phyloP scores from a whole-genome alignment of 768 basidiomycete genomes.

The Calvatia gigantea region DNA sequence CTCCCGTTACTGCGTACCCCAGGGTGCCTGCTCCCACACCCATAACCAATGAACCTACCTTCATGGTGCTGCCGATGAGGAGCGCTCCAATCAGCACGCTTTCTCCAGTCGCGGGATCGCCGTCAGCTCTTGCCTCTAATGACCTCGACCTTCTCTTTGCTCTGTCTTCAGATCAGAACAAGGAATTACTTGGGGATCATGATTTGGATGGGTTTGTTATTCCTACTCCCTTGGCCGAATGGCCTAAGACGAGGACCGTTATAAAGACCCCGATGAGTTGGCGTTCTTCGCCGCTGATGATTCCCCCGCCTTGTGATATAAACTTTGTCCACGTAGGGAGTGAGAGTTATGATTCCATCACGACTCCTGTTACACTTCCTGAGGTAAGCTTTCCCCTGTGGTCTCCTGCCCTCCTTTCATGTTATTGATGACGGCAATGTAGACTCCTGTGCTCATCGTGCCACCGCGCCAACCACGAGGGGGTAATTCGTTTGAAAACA shows the following conservation, averaged over 20 bases:
- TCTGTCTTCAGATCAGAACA: constrained; percentile 37
- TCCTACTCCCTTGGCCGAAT: constrained; percentile 24
- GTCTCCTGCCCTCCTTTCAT: not conserved
- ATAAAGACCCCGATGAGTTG: constrained; percentile 5
- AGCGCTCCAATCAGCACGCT: constrained; percentile 15
- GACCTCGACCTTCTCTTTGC: constrained; percentile 41
- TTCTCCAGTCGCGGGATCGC: constrained; percentile 28
- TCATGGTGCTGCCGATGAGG: constrained; percentile 7
- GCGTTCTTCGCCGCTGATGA: constrained; percentile 8
- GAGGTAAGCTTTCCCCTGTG: constrained; percentile 34
- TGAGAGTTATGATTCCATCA: constrained; percentile 36
- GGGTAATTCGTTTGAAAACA: constrained; percentile 20
- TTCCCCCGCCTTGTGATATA: constrained; percentile 9
- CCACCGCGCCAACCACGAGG: constrained; percentile 28
- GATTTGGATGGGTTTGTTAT: constrained; percentile 30
- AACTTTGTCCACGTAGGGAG: constrained; percentile 16
- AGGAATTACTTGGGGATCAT: constrained; percentile 40
- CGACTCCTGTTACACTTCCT: constrained; percentile 45
- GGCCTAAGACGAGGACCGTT: constrained; percentile 14
- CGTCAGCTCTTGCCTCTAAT: constrained; percentile 46
- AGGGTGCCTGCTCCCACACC: constrained; percentile 27
- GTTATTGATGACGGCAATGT: no score
- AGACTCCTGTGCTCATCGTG: constrained; percentile 41
- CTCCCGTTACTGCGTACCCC: constrained; percentile 27
- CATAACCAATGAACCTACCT: constrained; percentile 18